Percentiles rank a stretch among this genome's conserved stretches.
Evolutionary conservation across 208 protist species (phyloP).

Genomic region (Tritrichomonas musculus): DNA sequence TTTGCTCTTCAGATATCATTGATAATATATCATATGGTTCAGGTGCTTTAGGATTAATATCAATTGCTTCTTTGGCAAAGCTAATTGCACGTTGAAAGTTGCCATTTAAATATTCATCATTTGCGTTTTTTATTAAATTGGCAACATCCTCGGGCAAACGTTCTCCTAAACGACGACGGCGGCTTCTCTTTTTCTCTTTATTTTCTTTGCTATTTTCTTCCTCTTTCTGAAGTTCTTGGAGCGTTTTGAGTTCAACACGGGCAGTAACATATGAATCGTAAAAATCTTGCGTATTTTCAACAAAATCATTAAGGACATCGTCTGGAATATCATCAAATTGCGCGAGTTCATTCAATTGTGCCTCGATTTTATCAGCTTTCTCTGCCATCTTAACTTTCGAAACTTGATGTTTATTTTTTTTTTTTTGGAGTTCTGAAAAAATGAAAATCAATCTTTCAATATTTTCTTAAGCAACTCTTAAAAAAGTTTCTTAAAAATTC

Average conservation of each 20-base stretch:
- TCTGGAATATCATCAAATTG: slow-evolving; percentile 5
- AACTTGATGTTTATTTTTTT: too few relatives aligned
- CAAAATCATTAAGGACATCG: not conserved
- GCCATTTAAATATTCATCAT: not conserved
- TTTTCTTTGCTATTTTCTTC: not conserved
- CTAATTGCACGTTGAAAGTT: not conserved
- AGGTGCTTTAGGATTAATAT: not conserved
- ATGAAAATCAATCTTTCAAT: too few relatives aligned
- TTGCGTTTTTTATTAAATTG: not conserved
- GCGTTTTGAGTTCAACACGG: not conserved
- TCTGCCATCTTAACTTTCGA: not conserved
- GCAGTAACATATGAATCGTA: not conserved
- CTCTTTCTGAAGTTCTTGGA: not conserved
- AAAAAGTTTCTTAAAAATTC: too few relatives aligned
- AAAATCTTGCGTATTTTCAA: not conserved
- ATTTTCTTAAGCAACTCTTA: too few relatives aligned
- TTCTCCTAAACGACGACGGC: not conserved
- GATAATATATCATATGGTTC: not conserved
- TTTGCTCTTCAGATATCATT: not conserved
- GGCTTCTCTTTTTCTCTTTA: not conserved
- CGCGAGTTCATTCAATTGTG: not conserved
- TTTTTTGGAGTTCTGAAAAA: too few relatives aligned
- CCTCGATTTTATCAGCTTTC: not conserved
- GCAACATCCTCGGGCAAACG: not conserved
- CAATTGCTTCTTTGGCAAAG: not conserved